These are phyloP conservation scores for Cyberlindnera nakhonratchasimensis DNA, from an alignment of 805 yeast genomes.

Conservation along the genomic window DNA sequence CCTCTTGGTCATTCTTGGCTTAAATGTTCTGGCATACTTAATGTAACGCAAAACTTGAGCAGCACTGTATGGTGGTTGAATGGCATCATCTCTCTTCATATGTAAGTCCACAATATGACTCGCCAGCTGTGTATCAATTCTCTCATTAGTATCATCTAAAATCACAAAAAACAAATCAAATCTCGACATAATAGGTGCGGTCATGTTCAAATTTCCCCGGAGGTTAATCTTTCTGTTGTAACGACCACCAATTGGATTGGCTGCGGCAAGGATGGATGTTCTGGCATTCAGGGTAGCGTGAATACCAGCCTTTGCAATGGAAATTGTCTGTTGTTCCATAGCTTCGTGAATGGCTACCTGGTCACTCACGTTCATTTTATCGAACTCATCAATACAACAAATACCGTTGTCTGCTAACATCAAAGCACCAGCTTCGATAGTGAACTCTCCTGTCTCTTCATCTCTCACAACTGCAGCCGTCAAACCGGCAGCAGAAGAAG, in stretches of 20 bases:
- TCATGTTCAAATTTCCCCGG: slow-evolving; percentile 86
- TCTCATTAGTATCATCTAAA: slow-evolving; percentile 90
- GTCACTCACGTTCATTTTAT: slow-evolving; percentile 92
- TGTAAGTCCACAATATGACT: slow-evolving; percentile 90
- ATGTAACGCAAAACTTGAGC: slow-evolving; percentile 87
- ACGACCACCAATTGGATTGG: slow-evolving; percentile 96
- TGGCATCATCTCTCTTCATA: slow-evolving; percentile 86
- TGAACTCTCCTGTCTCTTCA: slow-evolving; percentile 94
- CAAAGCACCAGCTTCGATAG: slow-evolving; percentile 97
- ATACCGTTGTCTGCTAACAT: slow-evolving; percentile 98
- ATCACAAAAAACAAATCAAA: slow-evolving; percentile 94
- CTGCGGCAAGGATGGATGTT: slow-evolving; percentile 97
- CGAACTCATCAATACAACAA: slow-evolving; percentile 98
- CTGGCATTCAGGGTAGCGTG: slow-evolving; percentile 97
- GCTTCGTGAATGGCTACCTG: slow-evolving; percentile 99
- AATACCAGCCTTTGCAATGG: slow-evolving; percentile 98
- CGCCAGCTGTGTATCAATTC: slow-evolving; percentile 85
- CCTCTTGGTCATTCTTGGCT: slow-evolving; percentile 79
- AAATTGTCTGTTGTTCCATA: slow-evolving; percentile 98
- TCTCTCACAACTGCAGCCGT: slow-evolving; percentile 98
- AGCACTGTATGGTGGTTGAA: slow-evolving; percentile 82
- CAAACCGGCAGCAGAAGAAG: slow-evolving; percentile 97
- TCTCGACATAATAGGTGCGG: slow-evolving; percentile 98
- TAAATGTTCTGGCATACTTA: slow-evolving; percentile 88
- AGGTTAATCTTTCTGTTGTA: slow-evolving; percentile 84